Conservation (phyloP, 1,139 yeast genomes). For the Taphrina deformans region DNA sequence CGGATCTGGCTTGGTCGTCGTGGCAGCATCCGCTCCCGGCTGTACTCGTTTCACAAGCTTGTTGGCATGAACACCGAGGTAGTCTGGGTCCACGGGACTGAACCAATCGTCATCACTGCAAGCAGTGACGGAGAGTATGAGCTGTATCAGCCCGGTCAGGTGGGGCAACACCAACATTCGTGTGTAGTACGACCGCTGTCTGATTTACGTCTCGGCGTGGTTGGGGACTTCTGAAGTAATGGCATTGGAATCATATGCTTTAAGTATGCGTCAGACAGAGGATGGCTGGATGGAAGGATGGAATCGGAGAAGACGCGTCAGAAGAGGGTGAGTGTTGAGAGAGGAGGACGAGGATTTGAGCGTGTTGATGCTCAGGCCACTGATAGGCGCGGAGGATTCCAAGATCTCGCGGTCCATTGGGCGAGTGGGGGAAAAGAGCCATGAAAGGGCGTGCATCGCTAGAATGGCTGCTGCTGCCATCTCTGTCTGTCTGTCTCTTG, state of each 20-base stretch:
- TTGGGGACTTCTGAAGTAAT: not conserved
- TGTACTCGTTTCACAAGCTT: conserved; percentile 2
- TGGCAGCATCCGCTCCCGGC: conserved; percentile 10
- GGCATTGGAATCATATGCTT: not conserved
- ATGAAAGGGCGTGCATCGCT: too few species aligned
- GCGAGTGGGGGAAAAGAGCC: too few species aligned
- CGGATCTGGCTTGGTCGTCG: not conserved
- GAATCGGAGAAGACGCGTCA: not conserved
- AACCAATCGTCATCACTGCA: not conserved
- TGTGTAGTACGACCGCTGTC: not conserved
- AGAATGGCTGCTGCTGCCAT: too few species aligned
- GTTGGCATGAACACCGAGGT: not conserved
- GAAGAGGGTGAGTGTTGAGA: not conserved
- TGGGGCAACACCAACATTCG: not conserved
- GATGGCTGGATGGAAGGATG: not conserved
- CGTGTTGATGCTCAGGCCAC: not conserved
- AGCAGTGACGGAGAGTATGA: not conserved
- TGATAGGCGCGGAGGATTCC: conserved; percentile 3
- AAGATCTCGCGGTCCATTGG: too few species aligned
- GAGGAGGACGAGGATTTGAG: not conserved
- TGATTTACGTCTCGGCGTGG: too few species aligned
- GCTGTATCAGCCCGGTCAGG: not conserved
- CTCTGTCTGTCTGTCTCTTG: too few species aligned
- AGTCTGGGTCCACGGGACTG: not conserved
- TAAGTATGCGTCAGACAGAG: not conserved